Evolutionary conservation across 2,329 filamentous ascomycete genomes (phyloP).

Genomic region (Claviceps sp.): DNA sequence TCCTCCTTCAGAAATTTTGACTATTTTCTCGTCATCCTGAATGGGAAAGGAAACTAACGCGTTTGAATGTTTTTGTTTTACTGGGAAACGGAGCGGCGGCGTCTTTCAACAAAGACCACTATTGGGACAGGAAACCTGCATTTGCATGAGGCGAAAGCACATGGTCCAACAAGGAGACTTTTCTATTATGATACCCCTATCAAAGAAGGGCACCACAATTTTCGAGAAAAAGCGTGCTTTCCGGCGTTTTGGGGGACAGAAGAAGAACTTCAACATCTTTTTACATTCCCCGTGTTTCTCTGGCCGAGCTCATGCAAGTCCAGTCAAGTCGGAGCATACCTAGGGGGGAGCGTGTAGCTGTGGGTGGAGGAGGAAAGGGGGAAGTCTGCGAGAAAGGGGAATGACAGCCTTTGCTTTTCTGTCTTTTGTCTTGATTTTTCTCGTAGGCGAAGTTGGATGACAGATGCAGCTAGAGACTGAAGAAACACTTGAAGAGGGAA

Average conservation of each 20-base stretch:
- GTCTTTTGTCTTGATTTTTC: neutral
- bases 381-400: neutral
- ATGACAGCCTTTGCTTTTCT: neutral
- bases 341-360: neutral
- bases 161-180: slow-evolving; percentile 19
- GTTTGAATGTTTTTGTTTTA: slow-evolving; percentile 14
- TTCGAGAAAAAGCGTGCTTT: slow-evolving; percentile 19
- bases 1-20: slow-evolving; percentile 6
- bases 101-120: slow-evolving; percentile 35
- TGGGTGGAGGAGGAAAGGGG: neutral
- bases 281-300: slow-evolving; percentile 24
- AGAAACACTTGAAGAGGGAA: slow-evolving; percentile 4
- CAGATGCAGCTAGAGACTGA: slow-evolving; percentile 7
- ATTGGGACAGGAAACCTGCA: slow-evolving; percentile 21
- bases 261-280: slow-evolving; percentile 38
- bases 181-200: slow-evolving; percentile 28
- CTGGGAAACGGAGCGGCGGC: slow-evolving; percentile 24
- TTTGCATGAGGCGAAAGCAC: slow-evolving; percentile 22
- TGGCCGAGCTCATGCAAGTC: slow-evolving; percentile 26
- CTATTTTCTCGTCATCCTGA: slow-evolving; percentile 10
- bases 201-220: slow-evolving; percentile 18
- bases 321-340: slow-evolving; percentile 9
- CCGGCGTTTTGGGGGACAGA: slow-evolving; percentile 27
- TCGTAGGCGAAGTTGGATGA: neutral
- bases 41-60: neutral